These are phyloP conservation scores for Penicillium turbatum DNA, from an alignment of 495 filamentous ascomycete genomes.

Conservation along the genomic window DNA sequence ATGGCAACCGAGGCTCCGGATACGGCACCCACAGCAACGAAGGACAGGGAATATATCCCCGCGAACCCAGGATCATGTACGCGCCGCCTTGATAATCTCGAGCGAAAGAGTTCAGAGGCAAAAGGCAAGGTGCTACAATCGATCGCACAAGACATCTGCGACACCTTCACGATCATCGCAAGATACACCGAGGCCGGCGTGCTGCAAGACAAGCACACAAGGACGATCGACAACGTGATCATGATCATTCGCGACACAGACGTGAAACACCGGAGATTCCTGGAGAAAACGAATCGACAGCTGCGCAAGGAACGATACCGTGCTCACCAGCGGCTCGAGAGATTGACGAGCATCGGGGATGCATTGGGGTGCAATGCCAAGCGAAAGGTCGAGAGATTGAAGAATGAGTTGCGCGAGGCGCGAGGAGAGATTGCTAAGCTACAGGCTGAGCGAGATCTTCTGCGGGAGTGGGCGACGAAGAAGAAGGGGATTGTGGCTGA, in stretches of 20 bases:
- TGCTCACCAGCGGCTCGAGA: conserved; percentile 13
- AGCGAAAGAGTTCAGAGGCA: conserved; percentile 3
- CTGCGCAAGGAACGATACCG: conserved; percentile 14
- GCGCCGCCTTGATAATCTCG: conserved; percentile 22
- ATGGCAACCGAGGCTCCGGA: background rate
- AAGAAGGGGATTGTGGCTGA: background rate
- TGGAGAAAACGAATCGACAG: conserved; percentile 7
- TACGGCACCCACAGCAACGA: background rate
- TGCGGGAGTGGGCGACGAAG: background rate
- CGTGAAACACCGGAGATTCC: background rate
- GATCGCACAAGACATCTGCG: conserved; percentile 30
- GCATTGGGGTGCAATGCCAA: conserved; percentile 10
- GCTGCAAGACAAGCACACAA: conserved; percentile 14
- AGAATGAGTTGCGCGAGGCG: background rate
- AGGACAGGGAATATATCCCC: background rate
- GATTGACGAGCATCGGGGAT: conserved; percentile 10
- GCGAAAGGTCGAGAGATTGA: conserved; percentile 3
- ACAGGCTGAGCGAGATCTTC: background rate
- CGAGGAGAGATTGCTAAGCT: background rate
- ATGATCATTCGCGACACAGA: conserved; percentile 18
- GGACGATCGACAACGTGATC: conserved; percentile 24
- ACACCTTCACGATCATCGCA: conserved; percentile 23
- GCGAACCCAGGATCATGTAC: background rate
- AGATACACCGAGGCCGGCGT: conserved; percentile 14
- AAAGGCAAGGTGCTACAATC: conserved; percentile 26